These are phyloP conservation scores for Leishmania braziliensis DNA, from an alignment of 208 protist genomes.

Conservation along the genomic window DNA sequence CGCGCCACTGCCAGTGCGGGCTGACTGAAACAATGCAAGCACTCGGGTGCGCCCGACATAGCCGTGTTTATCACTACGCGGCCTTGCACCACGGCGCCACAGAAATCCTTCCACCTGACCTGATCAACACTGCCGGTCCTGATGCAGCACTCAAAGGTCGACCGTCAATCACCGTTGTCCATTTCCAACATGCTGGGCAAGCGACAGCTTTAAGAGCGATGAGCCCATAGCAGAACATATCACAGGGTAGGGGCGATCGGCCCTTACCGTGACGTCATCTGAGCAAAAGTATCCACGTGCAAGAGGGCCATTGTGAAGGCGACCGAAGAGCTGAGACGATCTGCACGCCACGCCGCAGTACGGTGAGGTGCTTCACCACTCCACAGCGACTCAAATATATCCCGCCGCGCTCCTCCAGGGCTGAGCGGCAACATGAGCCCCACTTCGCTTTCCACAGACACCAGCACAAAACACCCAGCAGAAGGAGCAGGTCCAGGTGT, in stretches of 20 bases:
- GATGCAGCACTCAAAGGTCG: not conserved
- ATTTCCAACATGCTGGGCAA: not conserved
- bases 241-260: not conserved
- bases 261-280: not conserved
- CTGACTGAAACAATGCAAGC: not conserved
- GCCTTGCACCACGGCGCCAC: not conserved
- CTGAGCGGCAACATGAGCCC: not conserved
- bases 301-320: not conserved
- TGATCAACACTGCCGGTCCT: not conserved
- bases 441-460: not conserved
- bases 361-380: not conserved
- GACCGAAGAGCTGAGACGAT: not conserved
- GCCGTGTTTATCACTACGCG: not conserved
- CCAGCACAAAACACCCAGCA: not conserved
- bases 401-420: not conserved
- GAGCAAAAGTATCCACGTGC: not conserved
- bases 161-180: not conserved
- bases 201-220: not conserved
- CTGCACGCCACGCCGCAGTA: not conserved
- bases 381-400: not conserved
- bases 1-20: not conserved
- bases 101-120: not conserved
- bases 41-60: not conserved
- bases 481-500: not conserved
- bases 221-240: not conserved